Conservation (phyloP, 495 filamentous ascomycete genomes). For the Aspergillus affinis region DNA sequence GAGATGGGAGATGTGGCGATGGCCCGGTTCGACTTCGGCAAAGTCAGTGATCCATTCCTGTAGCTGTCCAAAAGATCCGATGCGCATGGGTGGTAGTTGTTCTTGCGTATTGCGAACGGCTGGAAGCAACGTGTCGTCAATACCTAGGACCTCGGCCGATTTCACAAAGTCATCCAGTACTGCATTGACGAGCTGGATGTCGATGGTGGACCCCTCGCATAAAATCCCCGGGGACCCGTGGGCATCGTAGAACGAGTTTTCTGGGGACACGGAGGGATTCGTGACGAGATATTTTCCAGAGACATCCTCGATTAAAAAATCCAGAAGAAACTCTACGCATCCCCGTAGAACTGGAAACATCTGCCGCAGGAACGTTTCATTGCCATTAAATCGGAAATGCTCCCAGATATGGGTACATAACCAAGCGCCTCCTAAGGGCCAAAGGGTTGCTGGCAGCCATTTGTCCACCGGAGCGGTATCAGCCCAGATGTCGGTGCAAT, state of each 20-base stretch:
- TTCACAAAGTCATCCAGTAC: conserved; percentile 36
- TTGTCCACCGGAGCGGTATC: conserved; percentile 47
- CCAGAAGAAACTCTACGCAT: conserved; percentile 42
- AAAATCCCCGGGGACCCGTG: conserved; percentile 32
- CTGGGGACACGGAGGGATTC: conserved; percentile 50
- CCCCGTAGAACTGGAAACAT: conserved; percentile 39
- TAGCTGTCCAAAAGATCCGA: conserved; percentile 42
- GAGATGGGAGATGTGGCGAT: conserved; percentile 51
- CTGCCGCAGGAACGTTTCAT: conserved; percentile 31
- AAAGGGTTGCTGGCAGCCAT: conserved; percentile 45
- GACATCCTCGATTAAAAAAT: conserved; percentile 44
- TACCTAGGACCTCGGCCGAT: not conserved
- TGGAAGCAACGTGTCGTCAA: conserved; percentile 20
- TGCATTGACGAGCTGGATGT: conserved; percentile 45
- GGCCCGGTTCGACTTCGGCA: conserved; percentile 45
- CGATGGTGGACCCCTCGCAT: conserved; percentile 47
- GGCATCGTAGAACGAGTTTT: conserved; percentile 43
- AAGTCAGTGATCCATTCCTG: conserved; percentile 52
- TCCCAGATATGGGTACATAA: conserved; percentile 48
- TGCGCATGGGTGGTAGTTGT: conserved; percentile 32
- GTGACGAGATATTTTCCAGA: conserved; percentile 37
- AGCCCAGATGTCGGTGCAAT: conserved; percentile 52
- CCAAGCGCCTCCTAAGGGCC: conserved; percentile 52
- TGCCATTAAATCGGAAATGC: conserved; percentile 40
- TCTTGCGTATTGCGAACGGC: conserved; percentile 14